These are phyloP conservation scores for Sequoia sempervirens DNA, from an alignment of 75 land plant genomes.

Conservation along the genomic window DNA sequence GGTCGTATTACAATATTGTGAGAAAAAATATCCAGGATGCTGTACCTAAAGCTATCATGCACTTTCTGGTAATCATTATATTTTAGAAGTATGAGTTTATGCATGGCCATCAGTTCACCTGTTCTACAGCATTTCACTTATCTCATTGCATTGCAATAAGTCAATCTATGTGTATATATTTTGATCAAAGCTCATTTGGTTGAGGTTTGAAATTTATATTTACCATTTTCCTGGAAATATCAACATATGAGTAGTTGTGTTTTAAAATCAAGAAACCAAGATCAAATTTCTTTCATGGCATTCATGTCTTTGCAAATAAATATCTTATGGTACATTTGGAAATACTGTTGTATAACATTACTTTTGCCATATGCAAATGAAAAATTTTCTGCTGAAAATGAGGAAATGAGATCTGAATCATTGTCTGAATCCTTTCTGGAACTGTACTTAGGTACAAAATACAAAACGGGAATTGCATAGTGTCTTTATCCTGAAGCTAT, in stretches of 20 bases:
- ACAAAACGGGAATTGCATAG: conserved; percentile 88
- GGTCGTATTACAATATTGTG: conserved; percentile 53
- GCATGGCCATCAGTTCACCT: neutral
- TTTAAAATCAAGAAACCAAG: neutral
- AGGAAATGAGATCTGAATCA: neutral
- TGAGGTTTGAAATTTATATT: neutral
- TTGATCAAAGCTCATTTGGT: neutral
- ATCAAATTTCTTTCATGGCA: neutral
- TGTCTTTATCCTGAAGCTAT: conserved; percentile 80
- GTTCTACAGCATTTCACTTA: neutral
- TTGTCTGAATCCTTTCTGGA: neutral
- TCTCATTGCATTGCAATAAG: neutral
- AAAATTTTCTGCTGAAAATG: neutral
- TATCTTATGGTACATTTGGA: neutral
- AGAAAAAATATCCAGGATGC: conserved; percentile 44
- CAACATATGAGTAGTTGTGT: neutral
- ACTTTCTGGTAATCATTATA: conserved; percentile 67
- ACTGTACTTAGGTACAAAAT: conserved; percentile 64
- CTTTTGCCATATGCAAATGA: neutral
- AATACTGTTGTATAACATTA: neutral
- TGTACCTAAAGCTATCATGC: conserved; percentile 60
- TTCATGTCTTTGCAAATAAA: neutral
- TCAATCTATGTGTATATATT: neutral
- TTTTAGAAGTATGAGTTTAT: conserved; percentile 1
- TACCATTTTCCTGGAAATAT: neutral